Conservation (phyloP, 2,329 filamentous ascomycete genomes). For the Graphiopsis chlorocephala region DNA sequence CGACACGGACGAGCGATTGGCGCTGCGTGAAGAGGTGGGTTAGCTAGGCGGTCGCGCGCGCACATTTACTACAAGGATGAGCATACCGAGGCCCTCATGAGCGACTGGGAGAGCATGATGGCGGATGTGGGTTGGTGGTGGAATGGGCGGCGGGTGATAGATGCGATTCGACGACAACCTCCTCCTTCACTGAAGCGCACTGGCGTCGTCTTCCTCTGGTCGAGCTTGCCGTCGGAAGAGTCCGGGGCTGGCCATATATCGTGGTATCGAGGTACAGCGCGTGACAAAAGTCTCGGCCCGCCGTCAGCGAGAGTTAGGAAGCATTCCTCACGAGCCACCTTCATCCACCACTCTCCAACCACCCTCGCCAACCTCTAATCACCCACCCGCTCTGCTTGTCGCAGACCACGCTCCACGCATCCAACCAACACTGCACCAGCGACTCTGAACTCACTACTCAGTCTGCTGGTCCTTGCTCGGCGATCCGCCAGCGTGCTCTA, state of each 20-base stretch:
- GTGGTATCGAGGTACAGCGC: not conserved
- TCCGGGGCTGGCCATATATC: not conserved
- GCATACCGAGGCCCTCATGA: constrained; percentile 57
- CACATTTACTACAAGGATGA: not conserved
- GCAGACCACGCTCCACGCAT: constrained; percentile 22
- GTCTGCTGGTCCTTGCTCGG: constrained; percentile 12
- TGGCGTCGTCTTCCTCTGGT: not conserved
- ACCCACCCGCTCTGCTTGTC: constrained; percentile 25
- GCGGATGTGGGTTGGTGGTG: constrained; percentile 19
- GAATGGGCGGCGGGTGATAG: constrained; percentile 2
- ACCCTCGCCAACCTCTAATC: constrained; percentile 20
- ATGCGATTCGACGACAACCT: not conserved
- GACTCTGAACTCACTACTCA: constrained; percentile 2
- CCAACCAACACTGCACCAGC: constrained; percentile 1
- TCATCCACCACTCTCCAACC: constrained; percentile 15
- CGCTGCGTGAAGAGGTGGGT: constrained; percentile 44
- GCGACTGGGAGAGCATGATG: constrained; percentile 59
- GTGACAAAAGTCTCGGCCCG: not conserved
- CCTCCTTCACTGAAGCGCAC: constrained; percentile 1
- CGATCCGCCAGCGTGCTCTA: constrained; percentile 15
- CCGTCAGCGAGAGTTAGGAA: not conserved
- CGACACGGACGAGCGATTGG: constrained; percentile 59
- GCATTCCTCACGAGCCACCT: not conserved
- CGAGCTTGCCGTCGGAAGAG: constrained; percentile 2
- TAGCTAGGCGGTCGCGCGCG: constrained; percentile 26